Percentiles rank a stretch among this genome's conserved stretches.
These are phyloP conservation scores for Tolypocladium guangdongense DNA, from an alignment of 2,329 filamentous ascomycete species.

Conservation along the genomic window DNA sequence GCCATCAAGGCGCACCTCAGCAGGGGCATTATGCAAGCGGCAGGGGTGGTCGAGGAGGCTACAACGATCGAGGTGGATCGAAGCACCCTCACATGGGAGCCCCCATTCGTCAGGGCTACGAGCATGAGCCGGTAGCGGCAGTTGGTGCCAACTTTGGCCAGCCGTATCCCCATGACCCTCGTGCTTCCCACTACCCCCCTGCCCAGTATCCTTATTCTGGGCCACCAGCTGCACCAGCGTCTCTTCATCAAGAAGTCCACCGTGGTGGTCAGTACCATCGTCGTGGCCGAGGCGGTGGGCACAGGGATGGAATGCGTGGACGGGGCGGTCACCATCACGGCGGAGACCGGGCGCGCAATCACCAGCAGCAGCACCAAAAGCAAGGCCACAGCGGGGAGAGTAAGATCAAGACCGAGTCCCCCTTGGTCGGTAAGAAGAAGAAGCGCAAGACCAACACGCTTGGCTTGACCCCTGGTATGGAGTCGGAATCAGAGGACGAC, in stretches of 20 bases:
- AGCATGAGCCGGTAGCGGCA: slow-evolving; percentile 20
- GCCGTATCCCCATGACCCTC: slow-evolving; percentile 29
- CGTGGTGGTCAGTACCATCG: slow-evolving; percentile 24
- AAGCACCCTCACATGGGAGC: slow-evolving; percentile 18
- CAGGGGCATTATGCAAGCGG: slow-evolving; percentile 22
- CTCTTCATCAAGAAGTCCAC: slow-evolving; percentile 14
- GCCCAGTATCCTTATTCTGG: slow-evolving; percentile 26
- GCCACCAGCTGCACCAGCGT: slow-evolving; percentile 22
- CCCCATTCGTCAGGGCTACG: slow-evolving; percentile 23
- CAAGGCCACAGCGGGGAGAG: slow-evolving; percentile 9
- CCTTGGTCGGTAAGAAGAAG: slow-evolving; percentile 51
- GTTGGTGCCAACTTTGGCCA: slow-evolving; percentile 25
- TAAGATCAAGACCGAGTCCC: slow-evolving; percentile 25
- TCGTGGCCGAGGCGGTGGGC: slow-evolving; percentile 21
- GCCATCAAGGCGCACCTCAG: slow-evolving; percentile 20
- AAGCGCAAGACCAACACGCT: slow-evolving; percentile 62
- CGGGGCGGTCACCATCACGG: slow-evolving; percentile 24
- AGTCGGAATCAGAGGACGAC: slow-evolving; percentile 54
- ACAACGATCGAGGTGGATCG: slow-evolving; percentile 32
- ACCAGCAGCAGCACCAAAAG: slow-evolving; percentile 17
- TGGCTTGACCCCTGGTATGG: slow-evolving; percentile 57
- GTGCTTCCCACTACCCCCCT: slow-evolving; percentile 23
- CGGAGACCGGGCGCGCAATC: slow-evolving; percentile 31
- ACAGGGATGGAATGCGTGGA: slow-evolving; percentile 30
- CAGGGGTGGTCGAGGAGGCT: slow-evolving; percentile 29